Conservation (phyloP, 2,329 filamentous ascomycete genomes). For the Knufia fluminis region DNA sequence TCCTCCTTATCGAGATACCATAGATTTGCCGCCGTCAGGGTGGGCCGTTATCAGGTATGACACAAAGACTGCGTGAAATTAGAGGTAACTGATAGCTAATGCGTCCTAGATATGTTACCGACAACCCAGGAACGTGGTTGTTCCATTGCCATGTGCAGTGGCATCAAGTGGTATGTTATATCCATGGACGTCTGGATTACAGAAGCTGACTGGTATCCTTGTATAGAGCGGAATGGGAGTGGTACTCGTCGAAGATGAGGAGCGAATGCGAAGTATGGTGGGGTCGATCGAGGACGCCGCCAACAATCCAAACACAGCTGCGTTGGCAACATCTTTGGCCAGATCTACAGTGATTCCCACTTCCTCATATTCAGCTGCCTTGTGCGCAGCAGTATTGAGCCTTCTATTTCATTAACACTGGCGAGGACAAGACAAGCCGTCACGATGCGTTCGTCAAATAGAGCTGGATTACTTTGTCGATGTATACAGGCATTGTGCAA, state of each 20-base stretch:
- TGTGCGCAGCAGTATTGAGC: constrained; percentile 7
- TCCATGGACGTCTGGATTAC: constrained; percentile 2
- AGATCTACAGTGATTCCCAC: constrained; percentile 7
- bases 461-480: constrained; percentile 7
- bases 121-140: constrained; percentile 36
- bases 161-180: constrained; percentile 13
- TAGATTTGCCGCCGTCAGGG: constrained; percentile 29
- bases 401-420: constrained; percentile 7
- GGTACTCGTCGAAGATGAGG: constrained; percentile 12
- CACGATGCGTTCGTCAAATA: constrained; percentile 2
- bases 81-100: constrained; percentile 3
- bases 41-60: constrained; percentile 34
- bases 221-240: constrained; percentile 13
- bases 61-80: constrained; percentile 16
- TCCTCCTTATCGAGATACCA: constrained; percentile 31
- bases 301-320: constrained; percentile 10
- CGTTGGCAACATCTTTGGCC: constrained; percentile 4
- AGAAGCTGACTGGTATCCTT: constrained; percentile 7
- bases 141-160: constrained; percentile 32
- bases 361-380: constrained; percentile 4
- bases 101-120: constrained; percentile 15
- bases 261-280: constrained; percentile 11
- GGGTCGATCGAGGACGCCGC: constrained; percentile 11
- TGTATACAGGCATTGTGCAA: constrained; percentile 6
- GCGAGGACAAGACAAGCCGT: constrained; percentile 6